A percentile compares a stretch with the other conserved stretches of the same genome.
Conservation (phyloP, 2,329 filamentous ascomycete genomes). For the Fusarium cicatricum region DNA sequence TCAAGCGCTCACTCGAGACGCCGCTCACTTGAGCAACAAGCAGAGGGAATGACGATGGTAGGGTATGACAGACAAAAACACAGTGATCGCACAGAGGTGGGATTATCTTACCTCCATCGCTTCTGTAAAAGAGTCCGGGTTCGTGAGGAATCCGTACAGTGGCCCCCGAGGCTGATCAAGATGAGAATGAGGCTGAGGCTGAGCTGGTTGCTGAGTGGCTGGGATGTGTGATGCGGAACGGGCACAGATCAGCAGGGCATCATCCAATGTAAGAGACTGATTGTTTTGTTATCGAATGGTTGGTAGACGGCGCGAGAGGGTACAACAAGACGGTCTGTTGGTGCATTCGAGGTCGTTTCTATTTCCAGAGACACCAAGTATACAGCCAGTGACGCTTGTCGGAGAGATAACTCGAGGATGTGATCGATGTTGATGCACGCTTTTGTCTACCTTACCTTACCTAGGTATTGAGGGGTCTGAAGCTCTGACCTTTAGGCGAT, state of each 20-base stretch:
- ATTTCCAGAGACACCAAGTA: neutral
- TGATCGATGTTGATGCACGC: neutral
- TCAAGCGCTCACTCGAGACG: conserved; percentile 19
- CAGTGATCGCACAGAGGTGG: neutral
- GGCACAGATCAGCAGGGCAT: neutral
- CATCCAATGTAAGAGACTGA: conserved; percentile 1
- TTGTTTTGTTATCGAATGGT: conserved; percentile 5
- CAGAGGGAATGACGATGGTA: neutral
- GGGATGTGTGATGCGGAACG: neutral
- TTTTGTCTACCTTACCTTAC: too few relatives aligned
- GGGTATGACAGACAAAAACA: neutral
- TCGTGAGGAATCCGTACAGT: conserved; percentile 7
- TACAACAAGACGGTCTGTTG: neutral
- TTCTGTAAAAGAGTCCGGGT: neutral
- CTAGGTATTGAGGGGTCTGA: neutral
- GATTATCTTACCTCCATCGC: conserved; percentile 33
- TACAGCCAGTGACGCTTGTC: neutral
- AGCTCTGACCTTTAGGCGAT: conserved; percentile 19
- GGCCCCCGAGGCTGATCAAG: conserved; percentile 11
- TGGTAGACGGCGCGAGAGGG: neutral
- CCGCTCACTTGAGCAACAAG: conserved; percentile 5
- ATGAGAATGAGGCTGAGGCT: conserved; percentile 21
- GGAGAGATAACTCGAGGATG: conserved; percentile 2
- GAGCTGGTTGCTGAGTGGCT: conserved; percentile 17
- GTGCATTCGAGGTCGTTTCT: neutral